phyloP scores from a whole-genome alignment of 23 red algal genomes.

The Agarophyton chilense region DNA sequence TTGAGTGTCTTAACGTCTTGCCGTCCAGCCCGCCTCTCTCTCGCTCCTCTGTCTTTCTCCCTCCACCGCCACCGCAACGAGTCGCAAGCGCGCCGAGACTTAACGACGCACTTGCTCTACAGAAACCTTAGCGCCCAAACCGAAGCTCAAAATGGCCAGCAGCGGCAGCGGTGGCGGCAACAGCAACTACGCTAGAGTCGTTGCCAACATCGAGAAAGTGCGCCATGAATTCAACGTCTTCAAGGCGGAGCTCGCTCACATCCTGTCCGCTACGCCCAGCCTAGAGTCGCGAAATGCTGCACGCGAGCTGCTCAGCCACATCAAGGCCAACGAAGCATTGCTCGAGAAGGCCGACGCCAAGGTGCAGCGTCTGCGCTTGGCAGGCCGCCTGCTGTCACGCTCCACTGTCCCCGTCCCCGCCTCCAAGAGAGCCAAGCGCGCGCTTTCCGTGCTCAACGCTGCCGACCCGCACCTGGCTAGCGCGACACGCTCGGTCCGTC shows the following conservation, averaged over 20 bases:
- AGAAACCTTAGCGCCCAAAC: too few species aligned
- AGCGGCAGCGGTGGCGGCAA: neutral
- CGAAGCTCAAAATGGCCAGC: neutral
- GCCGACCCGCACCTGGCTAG: neutral
- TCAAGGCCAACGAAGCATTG: neutral
- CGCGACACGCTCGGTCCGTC: neutral
- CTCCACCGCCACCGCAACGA: too few species aligned
- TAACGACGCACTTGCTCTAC: too few species aligned
- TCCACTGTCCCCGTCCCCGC: slow-evolving; percentile 38
- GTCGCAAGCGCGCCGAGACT: too few species aligned
- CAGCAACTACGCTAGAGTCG: neutral
- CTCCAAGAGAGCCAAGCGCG: slow-evolving; percentile 47
- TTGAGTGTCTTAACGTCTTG: too few species aligned
- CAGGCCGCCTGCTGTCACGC: slow-evolving; percentile 26
- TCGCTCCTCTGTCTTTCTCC: too few species aligned
- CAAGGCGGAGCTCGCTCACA: neutral
- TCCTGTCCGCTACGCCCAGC: neutral
- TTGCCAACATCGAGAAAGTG: neutral
- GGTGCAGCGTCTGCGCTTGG: slow-evolving; percentile 2
- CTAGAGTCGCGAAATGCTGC: neutral
- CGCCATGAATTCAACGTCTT: slow-evolving; percentile 13
- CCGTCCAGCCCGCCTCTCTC: too few species aligned
- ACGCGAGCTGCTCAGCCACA: neutral
- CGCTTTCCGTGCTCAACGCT: slow-evolving; percentile 37
- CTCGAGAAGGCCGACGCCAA: slow-evolving; percentile 55